Conservation (phyloP, 1,139 yeast species). For the Pichia sp. region DNA sequence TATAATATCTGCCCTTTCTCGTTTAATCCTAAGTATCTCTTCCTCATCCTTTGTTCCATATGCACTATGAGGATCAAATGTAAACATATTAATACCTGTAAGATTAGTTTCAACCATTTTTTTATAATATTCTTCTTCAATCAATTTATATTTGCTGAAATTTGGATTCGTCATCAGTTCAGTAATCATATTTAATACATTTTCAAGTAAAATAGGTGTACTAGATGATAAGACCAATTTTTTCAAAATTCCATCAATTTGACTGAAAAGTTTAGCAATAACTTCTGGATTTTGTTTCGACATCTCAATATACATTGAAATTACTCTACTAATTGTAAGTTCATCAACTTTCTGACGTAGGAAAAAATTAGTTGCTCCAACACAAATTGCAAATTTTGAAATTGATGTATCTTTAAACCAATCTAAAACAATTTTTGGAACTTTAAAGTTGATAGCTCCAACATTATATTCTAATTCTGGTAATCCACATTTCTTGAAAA, state of each 20-base stretch:
- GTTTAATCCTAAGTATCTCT: neutral
- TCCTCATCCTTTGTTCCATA: neutral
- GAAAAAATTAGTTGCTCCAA: constrained; percentile 50
- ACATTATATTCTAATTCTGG: constrained; percentile 30
- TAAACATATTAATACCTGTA: constrained; percentile 6
- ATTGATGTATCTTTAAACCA: constrained; percentile 34
- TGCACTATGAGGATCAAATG: constrained; percentile 1
- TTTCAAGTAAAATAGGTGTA: constrained; percentile 20
- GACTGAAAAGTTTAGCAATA: constrained; percentile 17
- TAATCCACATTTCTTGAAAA: constrained; percentile 42
- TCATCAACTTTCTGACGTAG: constrained; percentile 44
- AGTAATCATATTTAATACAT: constrained; percentile 20
- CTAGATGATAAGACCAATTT: constrained; percentile 20
- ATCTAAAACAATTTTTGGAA: constrained; percentile 25
- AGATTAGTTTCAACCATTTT: constrained; percentile 4
- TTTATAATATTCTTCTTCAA: constrained; percentile 1
- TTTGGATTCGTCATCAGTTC: constrained; percentile 18
- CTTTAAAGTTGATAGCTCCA: constrained; percentile 40
- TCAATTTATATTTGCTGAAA: constrained; percentile 7
- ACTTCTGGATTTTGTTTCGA: constrained; percentile 24
- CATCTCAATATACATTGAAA: constrained; percentile 38
- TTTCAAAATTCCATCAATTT: constrained; percentile 16
- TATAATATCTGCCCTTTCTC: neutral
- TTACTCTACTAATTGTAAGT: constrained; percentile 44
- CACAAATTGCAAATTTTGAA: constrained; percentile 27